Evolutionary conservation across 2,329 filamentous ascomycete genomes (phyloP).

Genomic region (Daldinia sp.): DNA sequence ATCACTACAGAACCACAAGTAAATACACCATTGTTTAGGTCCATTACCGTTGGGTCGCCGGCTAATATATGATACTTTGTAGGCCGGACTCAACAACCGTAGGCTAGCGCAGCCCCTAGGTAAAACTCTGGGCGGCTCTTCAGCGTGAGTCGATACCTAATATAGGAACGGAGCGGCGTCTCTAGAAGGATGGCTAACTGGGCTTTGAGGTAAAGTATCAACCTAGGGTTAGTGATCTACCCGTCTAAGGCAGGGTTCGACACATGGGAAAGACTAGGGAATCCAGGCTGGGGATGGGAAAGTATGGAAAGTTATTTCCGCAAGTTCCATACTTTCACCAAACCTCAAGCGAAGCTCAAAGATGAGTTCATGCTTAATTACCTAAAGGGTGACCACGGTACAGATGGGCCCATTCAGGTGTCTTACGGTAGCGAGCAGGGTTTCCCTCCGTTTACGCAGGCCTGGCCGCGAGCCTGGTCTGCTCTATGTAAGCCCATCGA

Average conservation of each 20-base stretch:
- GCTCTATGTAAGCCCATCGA: slow-evolving; percentile 22
- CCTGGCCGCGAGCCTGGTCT: slow-evolving; percentile 25
- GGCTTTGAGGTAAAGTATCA: neutral
- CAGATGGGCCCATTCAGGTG: slow-evolving; percentile 23
- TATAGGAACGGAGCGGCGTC: neutral
- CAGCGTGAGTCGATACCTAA: slow-evolving; percentile 22
- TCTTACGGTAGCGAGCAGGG: slow-evolving; percentile 30
- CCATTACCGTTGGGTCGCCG: too few relatives aligned
- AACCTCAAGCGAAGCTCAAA: slow-evolving; percentile 27
- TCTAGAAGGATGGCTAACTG: neutral
- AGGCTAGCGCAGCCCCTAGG: slow-evolving; percentile 25
- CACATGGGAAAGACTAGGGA: slow-evolving; percentile 55
- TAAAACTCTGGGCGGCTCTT: slow-evolving; percentile 29
- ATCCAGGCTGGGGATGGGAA: slow-evolving; percentile 56
- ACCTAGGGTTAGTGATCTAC: slow-evolving; percentile 32
- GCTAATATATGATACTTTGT: too few relatives aligned
- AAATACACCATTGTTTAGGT: neutral
- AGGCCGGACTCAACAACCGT: slow-evolving; percentile 18
- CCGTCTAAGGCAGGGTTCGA: slow-evolving; percentile 50
- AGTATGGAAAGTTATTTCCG: slow-evolving; percentile 50
- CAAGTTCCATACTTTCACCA: slow-evolving; percentile 43
- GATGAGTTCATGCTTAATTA: slow-evolving; percentile 33
- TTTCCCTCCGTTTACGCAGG: slow-evolving; percentile 20
- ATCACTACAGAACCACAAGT: slow-evolving; percentile 27
- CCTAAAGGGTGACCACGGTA: slow-evolving; percentile 16